Conservation (phyloP, 306 rosid genomes). For the Arachis stenosperma region DNA sequence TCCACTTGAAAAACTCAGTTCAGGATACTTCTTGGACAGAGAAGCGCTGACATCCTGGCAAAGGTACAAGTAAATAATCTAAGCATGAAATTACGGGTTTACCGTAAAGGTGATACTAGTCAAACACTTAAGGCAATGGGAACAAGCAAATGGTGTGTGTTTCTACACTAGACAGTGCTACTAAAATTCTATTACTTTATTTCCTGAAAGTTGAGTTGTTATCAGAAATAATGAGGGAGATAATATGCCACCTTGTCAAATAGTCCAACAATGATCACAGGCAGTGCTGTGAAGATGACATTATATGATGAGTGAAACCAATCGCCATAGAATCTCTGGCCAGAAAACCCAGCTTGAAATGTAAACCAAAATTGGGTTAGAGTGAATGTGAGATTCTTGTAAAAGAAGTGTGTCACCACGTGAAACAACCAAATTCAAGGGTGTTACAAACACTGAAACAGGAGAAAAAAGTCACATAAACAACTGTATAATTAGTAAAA, state of each 20-base stretch:
- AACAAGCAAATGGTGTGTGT: not conserved
- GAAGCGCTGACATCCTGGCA: constrained; percentile 74
- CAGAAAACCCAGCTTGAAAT: constrained; percentile 96
- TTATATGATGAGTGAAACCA: constrained; percentile 92
- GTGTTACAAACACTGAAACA: not conserved
- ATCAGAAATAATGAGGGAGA: constrained; percentile 17
- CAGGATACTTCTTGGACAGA: constrained; percentile 78
- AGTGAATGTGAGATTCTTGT: constrained; percentile 96
- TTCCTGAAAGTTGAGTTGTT: not conserved
- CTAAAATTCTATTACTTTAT: not conserved
- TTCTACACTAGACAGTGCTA: not conserved
- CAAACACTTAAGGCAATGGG: not conserved
- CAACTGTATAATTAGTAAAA: constrained; percentile 18
- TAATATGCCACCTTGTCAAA: constrained; percentile 70
- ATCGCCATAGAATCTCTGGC: constrained; percentile 96
- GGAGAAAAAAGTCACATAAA: constrained; percentile 11
- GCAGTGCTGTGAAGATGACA: constrained; percentile 88
- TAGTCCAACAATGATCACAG: constrained; percentile 80
- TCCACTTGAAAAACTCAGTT: constrained; percentile 71
- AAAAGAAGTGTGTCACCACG: constrained; percentile 85
- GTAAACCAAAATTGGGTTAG: constrained; percentile 99
- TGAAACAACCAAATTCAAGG: constrained; percentile 43
- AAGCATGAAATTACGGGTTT: not conserved
- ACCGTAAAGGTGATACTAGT: not conserved
- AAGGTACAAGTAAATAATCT: constrained; percentile 15